These are phyloP conservation scores for Achaetomium macrosporum DNA, from an alignment of 2,329 filamentous ascomycete species.

Conservation along the genomic window DNA sequence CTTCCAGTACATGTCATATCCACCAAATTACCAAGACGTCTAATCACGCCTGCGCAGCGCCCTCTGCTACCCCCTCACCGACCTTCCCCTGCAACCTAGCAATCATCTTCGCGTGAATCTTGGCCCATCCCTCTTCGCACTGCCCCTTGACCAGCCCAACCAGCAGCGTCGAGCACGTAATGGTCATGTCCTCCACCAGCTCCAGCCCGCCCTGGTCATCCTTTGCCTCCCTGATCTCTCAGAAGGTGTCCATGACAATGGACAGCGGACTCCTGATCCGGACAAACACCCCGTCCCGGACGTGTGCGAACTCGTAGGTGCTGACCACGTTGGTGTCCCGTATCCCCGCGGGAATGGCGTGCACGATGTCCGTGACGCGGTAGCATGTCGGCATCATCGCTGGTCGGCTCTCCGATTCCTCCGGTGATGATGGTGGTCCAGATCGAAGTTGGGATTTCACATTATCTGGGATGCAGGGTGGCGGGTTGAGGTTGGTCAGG, in stretches of 20 bases:
- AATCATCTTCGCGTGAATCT: slow-evolving; percentile 46
- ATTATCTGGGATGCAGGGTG: slow-evolving; percentile 22
- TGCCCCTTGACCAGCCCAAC: slow-evolving; percentile 44
- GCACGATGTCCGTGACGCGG: slow-evolving; percentile 44
- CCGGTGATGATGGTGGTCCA: slow-evolving; percentile 19
- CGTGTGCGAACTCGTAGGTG: slow-evolving; percentile 48
- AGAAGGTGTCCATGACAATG: slow-evolving; percentile 49
- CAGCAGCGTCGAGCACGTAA: slow-evolving; percentile 46
- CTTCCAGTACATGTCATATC: too few species aligned
- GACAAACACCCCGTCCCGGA: slow-evolving; percentile 46
- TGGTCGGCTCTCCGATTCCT: slow-evolving; percentile 18
- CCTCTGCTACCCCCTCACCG: background rate
- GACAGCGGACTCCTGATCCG: slow-evolving; percentile 46
- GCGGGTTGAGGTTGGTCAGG: slow-evolving; percentile 14
- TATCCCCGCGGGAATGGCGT: slow-evolving; percentile 48
- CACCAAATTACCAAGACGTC: background rate
- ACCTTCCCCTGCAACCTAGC: slow-evolving; percentile 32
- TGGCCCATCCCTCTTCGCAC: slow-evolving; percentile 45
- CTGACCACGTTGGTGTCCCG: slow-evolving; percentile 51
- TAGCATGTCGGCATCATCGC: slow-evolving; percentile 30
- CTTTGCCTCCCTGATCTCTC: slow-evolving; percentile 35
- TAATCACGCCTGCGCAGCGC: background rate
- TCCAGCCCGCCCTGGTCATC: slow-evolving; percentile 28
- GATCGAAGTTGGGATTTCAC: slow-evolving; percentile 23
- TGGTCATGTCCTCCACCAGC: slow-evolving; percentile 45